These are phyloP conservation scores for Phytopythium boreale DNA, from an alignment of 352 stramenopile species.

Conservation along the genomic window DNA sequence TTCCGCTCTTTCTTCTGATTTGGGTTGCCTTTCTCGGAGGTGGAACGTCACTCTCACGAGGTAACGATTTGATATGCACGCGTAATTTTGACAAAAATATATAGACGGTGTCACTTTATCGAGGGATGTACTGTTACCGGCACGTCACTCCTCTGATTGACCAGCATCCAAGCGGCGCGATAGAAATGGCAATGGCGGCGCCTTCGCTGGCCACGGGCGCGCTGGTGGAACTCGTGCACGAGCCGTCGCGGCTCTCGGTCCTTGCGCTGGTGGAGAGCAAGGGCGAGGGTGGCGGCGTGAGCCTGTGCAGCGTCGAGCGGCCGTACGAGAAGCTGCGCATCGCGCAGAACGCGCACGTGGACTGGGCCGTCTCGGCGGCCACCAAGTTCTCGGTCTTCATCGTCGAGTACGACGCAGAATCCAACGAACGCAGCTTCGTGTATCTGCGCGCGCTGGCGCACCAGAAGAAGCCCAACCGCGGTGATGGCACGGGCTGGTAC, in stretches of 20 bases:
- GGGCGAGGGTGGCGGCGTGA: constrained; percentile 23
- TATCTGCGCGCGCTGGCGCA: constrained; percentile 58
- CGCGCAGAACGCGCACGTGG: constrained; percentile 58
- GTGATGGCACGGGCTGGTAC: constrained; percentile 48
- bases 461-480: constrained; percentile 66
- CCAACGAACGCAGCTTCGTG: constrained; percentile 14
- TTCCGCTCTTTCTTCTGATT: not conserved
- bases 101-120: not conserved
- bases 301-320: constrained; percentile 54
- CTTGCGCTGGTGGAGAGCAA: constrained; percentile 47
- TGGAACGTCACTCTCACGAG: not conserved
- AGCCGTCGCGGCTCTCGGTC: constrained; percentile 34
- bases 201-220: constrained; percentile 42
- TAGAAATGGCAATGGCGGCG: not conserved
- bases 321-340: constrained; percentile 83
- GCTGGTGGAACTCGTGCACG: constrained; percentile 57
- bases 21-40: not conserved
- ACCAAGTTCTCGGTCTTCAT: constrained; percentile 70
- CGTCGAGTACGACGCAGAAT: constrained; percentile 33
- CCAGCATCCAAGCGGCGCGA: not conserved
- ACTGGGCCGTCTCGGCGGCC: constrained; percentile 51
- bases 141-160: not conserved
- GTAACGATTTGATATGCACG: no score
- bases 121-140: not conserved
- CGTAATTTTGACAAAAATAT: not conserved